Conservation (phyloP, 1,284 basidiomycete genomes). For the Paramarasmius palmivorus region DNA sequence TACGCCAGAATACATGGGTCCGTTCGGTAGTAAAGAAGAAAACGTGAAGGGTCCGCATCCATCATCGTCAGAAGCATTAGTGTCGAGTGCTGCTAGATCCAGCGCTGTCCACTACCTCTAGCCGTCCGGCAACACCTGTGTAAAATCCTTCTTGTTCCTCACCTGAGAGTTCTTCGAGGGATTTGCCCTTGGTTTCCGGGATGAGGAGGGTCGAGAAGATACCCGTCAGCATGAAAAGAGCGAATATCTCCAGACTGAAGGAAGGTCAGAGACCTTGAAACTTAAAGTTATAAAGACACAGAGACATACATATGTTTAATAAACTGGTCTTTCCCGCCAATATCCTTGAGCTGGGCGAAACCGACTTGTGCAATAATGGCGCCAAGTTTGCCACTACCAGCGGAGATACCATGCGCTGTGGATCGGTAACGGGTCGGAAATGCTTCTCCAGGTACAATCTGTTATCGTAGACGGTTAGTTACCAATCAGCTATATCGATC, state of each 20-base stretch:
- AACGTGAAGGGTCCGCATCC: no score
- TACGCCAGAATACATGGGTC: no score
- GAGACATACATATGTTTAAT: slow-evolving; percentile 62
- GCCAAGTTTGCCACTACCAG: slow-evolving; percentile 81
- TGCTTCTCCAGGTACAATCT: slow-evolving; percentile 79
- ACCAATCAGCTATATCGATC: slow-evolving; percentile 30
- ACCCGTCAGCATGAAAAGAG: slow-evolving; percentile 81
- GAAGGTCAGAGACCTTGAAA: not conserved
- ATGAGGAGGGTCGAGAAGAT: slow-evolving; percentile 75
- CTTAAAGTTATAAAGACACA: slow-evolving; percentile 11
- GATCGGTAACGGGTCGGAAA: slow-evolving; percentile 89
- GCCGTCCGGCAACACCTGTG: slow-evolving; percentile 2
- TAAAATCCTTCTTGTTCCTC: slow-evolving; percentile 71
- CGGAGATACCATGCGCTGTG: slow-evolving; percentile 84
- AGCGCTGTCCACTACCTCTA: slow-evolving; percentile 1
- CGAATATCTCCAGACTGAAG: slow-evolving; percentile 65
- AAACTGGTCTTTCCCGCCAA: slow-evolving; percentile 60
- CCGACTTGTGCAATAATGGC: slow-evolving; percentile 84
- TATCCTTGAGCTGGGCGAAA: slow-evolving; percentile 70
- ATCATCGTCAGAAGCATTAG: no score
- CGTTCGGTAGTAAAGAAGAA: no score
- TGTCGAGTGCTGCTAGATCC: not conserved
- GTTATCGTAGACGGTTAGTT: slow-evolving; percentile 60
- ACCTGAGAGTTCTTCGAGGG: slow-evolving; percentile 72
- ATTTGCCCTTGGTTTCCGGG: slow-evolving; percentile 71